Evolutionary conservation across 2,329 filamentous ascomycete species (phyloP).

Genomic region (Clonostachys chloroleuca): DNA sequence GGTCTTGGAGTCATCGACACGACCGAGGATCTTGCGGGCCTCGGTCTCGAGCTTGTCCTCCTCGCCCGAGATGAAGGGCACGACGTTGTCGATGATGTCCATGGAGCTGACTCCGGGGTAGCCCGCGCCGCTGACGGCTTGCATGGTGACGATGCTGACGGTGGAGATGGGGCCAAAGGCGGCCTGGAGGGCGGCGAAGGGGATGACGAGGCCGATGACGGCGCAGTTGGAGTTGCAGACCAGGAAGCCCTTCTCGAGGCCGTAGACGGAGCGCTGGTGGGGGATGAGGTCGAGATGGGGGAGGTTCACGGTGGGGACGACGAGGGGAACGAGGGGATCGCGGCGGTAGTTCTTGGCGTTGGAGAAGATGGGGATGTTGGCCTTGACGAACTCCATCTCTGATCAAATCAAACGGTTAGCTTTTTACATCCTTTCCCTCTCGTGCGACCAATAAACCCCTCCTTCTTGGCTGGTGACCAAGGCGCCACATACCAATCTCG

Average conservation of each 20-base stretch:
- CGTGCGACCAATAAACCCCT: background rate
- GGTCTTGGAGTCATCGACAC: constrained; percentile 64
- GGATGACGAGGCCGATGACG: constrained; percentile 92
- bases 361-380: constrained; percentile 88
- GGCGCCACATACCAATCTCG: constrained; percentile 70
- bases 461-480: background rate
- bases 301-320: constrained; percentile 94
- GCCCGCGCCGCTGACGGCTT: constrained; percentile 89
- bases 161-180: constrained; percentile 78
- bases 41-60: constrained; percentile 96
- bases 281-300: constrained; percentile 81
- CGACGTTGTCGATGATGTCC: constrained; percentile 95
- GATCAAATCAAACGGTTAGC: background rate
- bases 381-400: constrained; percentile 85
- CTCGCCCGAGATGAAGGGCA: constrained; percentile 89
- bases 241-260: constrained; percentile 79
- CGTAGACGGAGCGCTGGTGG: constrained; percentile 74
- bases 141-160: constrained; percentile 83
- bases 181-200: constrained; percentile 84
- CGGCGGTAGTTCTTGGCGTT: constrained; percentile 97
- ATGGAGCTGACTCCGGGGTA: constrained; percentile 88
- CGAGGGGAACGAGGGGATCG: constrained; percentile 84
- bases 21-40: constrained; percentile 88
- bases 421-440: background rate
- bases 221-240: constrained; percentile 99